Conservation (phyloP, 371 early-diverging fungal species). For the Haplosporangium sp. region DNA sequence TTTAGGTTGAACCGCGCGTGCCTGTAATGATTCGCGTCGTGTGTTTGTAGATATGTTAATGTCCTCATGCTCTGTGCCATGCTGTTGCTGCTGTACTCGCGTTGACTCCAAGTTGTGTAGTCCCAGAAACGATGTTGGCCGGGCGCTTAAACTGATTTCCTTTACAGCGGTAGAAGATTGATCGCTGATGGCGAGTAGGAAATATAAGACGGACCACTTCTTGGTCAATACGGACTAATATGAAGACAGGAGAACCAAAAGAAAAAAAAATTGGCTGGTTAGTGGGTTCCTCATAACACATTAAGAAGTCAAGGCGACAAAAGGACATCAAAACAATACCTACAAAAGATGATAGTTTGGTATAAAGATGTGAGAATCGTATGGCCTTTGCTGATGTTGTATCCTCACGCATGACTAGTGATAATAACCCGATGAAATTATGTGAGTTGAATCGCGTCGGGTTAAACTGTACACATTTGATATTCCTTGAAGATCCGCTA, state of each 20-base stretch:
- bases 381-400: conserved; percentile 65
- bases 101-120: conserved; percentile 49
- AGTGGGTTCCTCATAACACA: too few relatives aligned
- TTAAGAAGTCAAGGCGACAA: neutral
- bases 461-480: neutral
- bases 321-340: neutral
- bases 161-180: conserved; percentile 21
- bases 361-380: conserved; percentile 73
- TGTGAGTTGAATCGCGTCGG: neutral
- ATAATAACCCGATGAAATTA: neutral
- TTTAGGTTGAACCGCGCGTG: conserved; percentile 9
- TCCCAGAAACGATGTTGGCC: conserved; percentile 50
- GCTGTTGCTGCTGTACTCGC: conserved; percentile 31
- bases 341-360: conserved; percentile 70
- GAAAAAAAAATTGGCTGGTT: neutral
- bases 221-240: conserved; percentile 61
- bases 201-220: conserved; percentile 82
- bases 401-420: conserved; percentile 63
- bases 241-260: neutral
- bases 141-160: conserved; percentile 31
- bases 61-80: conserved; percentile 15
- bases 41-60: conserved; percentile 16
- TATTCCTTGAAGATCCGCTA: neutral
- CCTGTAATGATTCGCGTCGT: conserved; percentile 20
- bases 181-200: conserved; percentile 69